These are phyloP conservation scores for Gossypium stocksii DNA, from an alignment of 345 rosid genomes.

Conservation along the genomic window DNA sequence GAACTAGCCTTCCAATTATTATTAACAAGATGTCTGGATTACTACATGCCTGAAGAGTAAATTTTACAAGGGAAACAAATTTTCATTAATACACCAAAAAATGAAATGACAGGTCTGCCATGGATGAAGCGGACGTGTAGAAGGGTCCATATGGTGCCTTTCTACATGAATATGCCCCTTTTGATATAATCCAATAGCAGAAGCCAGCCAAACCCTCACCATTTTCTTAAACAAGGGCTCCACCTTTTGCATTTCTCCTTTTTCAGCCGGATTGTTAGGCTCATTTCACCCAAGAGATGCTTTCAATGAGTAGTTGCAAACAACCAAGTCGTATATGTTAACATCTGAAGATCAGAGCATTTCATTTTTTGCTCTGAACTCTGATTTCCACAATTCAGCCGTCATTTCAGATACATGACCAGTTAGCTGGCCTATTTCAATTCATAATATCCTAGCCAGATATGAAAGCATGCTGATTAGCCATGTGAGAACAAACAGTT, in stretches of 20 bases:
- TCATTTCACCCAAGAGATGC: conserved; percentile 12
- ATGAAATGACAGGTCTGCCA: background rate
- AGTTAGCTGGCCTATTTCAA: background rate
- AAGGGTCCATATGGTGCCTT: conserved; percentile 15
- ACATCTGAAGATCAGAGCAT: background rate
- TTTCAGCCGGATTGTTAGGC: conserved; percentile 8
- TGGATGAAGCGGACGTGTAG: conserved; percentile 11
- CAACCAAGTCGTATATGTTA: background rate
- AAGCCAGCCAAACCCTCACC: conserved; percentile 12
- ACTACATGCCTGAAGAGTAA: background rate
- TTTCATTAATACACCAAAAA: background rate
- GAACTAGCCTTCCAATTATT: background rate
- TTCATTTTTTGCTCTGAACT: background rate
- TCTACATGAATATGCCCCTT: conserved; percentile 10
- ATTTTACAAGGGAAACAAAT: background rate
- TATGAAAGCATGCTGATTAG: background rate
- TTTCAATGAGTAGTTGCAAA: conserved; percentile 9
- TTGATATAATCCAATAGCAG: background rate
- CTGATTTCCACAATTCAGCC: background rate
- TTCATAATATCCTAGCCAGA: no score
- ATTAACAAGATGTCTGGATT: no score
- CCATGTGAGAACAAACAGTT: background rate
- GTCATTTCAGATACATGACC: background rate
- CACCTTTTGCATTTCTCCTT: background rate
- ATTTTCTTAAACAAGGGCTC: background rate